These are phyloP conservation scores for Colletotrichum magnum DNA, from an alignment of 2,329 filamentous ascomycete species.

Conservation along the genomic window DNA sequence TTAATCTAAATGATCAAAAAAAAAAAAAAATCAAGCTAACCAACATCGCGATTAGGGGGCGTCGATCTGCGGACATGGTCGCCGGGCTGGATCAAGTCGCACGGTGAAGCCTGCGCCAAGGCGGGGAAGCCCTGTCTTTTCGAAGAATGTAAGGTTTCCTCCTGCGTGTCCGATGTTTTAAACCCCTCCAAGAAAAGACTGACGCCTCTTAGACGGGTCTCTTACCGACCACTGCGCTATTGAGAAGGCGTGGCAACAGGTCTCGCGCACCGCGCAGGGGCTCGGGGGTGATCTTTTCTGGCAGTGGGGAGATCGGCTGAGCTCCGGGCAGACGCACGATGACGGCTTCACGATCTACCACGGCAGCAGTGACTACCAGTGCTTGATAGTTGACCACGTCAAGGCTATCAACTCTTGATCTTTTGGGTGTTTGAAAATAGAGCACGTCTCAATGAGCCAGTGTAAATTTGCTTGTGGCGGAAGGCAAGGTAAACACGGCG, in stretches of 20 bases:
- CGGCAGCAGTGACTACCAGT: conserved; percentile 53
- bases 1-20: neutral
- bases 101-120: conserved; percentile 18
- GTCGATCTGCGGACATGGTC: conserved; percentile 2
- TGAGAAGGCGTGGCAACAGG: conserved; percentile 62
- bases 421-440: neutral
- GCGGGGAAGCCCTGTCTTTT: conserved; percentile 26
- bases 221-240: conserved; percentile 43
- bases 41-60: neutral
- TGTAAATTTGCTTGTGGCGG: too few relatives aligned
- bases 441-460: too few relatives aligned
- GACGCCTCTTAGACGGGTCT: conserved; percentile 16
- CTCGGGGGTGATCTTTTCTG: conserved; percentile 49
- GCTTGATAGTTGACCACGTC: conserved; percentile 54
- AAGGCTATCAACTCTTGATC: conserved; percentile 15
- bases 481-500: too few relatives aligned
- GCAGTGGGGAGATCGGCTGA: conserved; percentile 51
- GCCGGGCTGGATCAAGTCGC: conserved; percentile 23
- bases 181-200: conserved; percentile 4
- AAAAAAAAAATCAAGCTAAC: neutral
- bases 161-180: conserved; percentile 1
- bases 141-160: conserved; percentile 23
- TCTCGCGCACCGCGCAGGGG: conserved; percentile 43
- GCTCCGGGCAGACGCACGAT: conserved; percentile 53
- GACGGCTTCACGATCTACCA: conserved; percentile 58